A percentile compares a stretch with the other conserved stretches of the same genome.
phyloP scores from a whole-genome alignment of 495 filamentous ascomycete genomes.

The Elaphomyces granulatus region DNA sequence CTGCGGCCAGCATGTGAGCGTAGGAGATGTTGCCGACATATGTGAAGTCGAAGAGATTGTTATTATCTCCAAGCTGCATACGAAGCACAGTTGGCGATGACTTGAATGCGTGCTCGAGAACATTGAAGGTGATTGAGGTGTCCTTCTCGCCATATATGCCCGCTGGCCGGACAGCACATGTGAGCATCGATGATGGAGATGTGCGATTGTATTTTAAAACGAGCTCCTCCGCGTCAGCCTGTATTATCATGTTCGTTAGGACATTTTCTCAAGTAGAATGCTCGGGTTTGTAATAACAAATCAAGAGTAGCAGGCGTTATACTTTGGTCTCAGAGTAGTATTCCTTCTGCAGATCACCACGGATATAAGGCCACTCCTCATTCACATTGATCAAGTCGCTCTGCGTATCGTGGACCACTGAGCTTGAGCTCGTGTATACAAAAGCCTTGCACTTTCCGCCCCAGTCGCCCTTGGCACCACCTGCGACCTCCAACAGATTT shows the following conservation, averaged over 20 bases:
- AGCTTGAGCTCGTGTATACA: slow-evolving; percentile 87
- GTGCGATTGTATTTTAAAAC: slow-evolving; percentile 77
- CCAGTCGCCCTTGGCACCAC: slow-evolving; percentile 41
- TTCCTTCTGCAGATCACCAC: slow-evolving; percentile 56
- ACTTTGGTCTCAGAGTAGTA: slow-evolving; percentile 90
- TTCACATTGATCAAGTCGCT: slow-evolving; percentile 78
- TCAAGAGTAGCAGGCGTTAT: slow-evolving; percentile 5
- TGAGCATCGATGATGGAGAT: slow-evolving; percentile 49
- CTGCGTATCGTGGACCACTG: slow-evolving; percentile 68
- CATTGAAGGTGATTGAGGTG: slow-evolving; percentile 49
- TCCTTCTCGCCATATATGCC: slow-evolving; percentile 90
- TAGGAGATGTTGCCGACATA: slow-evolving; percentile 41
- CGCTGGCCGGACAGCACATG: slow-evolving; percentile 67
- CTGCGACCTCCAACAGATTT: slow-evolving; percentile 60
- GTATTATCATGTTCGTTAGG: slow-evolving; percentile 1
- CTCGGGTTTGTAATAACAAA: no score
- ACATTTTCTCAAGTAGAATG: no score
- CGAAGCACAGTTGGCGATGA: slow-evolving; percentile 46
- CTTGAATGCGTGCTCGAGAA: slow-evolving; percentile 28
- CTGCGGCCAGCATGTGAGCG: slow-evolving; percentile 38
- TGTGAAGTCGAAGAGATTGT: slow-evolving; percentile 54
- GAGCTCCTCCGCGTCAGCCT: slow-evolving; percentile 77
- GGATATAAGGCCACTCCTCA: slow-evolving; percentile 71
- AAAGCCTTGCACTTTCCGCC: slow-evolving; percentile 69
- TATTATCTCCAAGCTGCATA: slow-evolving; percentile 77